phyloP scores from a whole-genome alignment of 108 stramenopile genomes.

The Mediolabrus comicus region DNA sequence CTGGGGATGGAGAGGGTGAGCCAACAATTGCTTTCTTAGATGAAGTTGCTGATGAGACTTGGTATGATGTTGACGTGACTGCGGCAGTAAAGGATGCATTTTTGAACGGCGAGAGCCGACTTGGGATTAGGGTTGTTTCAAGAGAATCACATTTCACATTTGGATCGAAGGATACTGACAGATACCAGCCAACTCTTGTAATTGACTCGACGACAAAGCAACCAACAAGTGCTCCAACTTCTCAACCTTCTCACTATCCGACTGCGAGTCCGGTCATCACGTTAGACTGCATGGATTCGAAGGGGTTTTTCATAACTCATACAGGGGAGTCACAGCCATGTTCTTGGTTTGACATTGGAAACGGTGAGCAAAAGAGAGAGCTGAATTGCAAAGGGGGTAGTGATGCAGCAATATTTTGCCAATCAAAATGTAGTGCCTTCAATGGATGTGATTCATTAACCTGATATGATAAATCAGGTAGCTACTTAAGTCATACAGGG shows the following conservation, averaged over 20 bases:
- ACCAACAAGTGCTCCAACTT: conserved; percentile 19
- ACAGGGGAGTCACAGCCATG: conserved; percentile 30
- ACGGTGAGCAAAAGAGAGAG: conserved; percentile 27
- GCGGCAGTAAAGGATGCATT: conserved; percentile 39
- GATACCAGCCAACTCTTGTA: conserved; percentile 26
- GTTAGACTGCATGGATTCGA: conserved; percentile 29
- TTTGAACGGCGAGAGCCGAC: conserved; percentile 5
- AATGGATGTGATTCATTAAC: conserved; percentile 30
- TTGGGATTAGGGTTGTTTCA: conserved; percentile 33
- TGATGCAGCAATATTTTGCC: conserved; percentile 26
- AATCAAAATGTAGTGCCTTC: conserved; percentile 28
- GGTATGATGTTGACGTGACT: conserved; percentile 41
- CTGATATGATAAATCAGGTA: conserved; percentile 30
- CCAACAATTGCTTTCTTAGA: conserved; percentile 30
- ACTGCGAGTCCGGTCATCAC: conserved; percentile 3
- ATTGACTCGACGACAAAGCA: conserved; percentile 22
- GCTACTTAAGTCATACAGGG: conserved; percentile 28
- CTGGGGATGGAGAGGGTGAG: conserved; percentile 31
- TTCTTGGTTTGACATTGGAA: conserved; percentile 37
- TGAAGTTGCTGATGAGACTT: conserved; percentile 12
- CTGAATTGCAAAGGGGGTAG: conserved; percentile 23
- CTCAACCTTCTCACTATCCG: conserved; percentile 2
- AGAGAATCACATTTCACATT: conserved; percentile 23
- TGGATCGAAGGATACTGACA: conserved; percentile 32
- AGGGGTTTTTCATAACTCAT: conserved; percentile 19